Evolutionary conservation across 805 yeast species (phyloP).

Genomic region (Zygosaccharomyces rouxii): DNA sequence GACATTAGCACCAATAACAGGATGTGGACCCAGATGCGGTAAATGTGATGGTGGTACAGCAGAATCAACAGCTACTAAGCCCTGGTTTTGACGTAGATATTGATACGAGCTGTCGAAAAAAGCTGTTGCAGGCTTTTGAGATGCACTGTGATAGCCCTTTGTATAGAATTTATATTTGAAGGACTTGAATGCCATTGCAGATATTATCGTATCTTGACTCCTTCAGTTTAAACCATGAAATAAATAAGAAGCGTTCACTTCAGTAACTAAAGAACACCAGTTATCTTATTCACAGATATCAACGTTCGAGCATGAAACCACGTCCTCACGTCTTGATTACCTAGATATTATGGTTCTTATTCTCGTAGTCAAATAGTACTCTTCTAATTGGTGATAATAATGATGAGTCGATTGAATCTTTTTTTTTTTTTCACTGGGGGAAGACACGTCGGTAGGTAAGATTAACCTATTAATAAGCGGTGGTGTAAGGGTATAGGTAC

Average conservation of each 20-base stretch:
- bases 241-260: background rate
- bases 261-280: background rate
- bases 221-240: background rate
- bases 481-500: background rate
- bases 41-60: constrained; percentile 19
- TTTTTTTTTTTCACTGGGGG: background rate
- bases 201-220: background rate
- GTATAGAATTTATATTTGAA: constrained; percentile 38
- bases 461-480: background rate
- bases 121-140: constrained; percentile 32
- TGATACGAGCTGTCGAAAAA: constrained; percentile 42
- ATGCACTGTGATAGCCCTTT: constrained; percentile 37
- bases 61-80: constrained; percentile 28
- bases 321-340: background rate
- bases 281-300: background rate
- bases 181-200: constrained; percentile 39
- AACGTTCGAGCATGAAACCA: background rate
- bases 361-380: background rate
- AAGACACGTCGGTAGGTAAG: background rate
- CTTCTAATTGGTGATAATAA: background rate
- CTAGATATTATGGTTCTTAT: background rate
- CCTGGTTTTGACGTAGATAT: constrained; percentile 37
- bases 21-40: constrained; percentile 33
- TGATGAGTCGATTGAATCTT: constrained; percentile 1
- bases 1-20: constrained; percentile 36